Evolutionary conservation across 805 yeast genomes (phyloP), one percentile per base, ranked within the genome.

Genomic region (Komagataella pastoris): DNA sequence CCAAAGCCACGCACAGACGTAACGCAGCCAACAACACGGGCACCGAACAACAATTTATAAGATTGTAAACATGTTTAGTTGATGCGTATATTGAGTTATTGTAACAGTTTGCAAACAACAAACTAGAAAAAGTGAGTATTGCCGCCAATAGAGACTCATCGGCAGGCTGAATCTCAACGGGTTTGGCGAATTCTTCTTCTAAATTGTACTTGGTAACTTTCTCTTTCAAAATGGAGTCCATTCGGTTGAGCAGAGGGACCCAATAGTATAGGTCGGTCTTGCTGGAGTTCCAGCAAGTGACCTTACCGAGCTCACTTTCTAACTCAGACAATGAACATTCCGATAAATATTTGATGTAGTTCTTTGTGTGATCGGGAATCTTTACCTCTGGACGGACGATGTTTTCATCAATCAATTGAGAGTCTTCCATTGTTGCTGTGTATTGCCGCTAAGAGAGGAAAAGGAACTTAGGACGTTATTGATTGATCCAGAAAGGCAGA

Each of bases 201-300:
- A 81, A 64, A 40, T 67, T 70, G 59, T 87, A 84, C 54, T 78
- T 78, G 6, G 66, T 66, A 14, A 85, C 75, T 19, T 75, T 68
- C 3, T 59, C 58, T 50, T 80, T 85, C 51, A 87, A 67, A 6
- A 87, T 73, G 10, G 70, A 74, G 61, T 90, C 97, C 60, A 90
- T 79, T 58, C 83, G 72, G 63, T 88, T 85, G 58, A 91, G 69
- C 1, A 87, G 79, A 0, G 83, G 76, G 24, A 86, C 77, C 93
- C 96, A 90, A 54, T 81, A 82, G 54, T 75, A 75, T 40, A 91
- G 65, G 57, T 87, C 77, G 6, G 75, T 71, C 47, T 66, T 59
- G 19, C 75, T 75, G 36, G 66, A 57, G 24, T 68, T 65, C 75
- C 75, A 72, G 12, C 47, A 48, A 51, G 61, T 49, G 40, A 30